Conservation (phyloP, 202 grass and related monocot genomes). For the Bolboschoenoplectus hybrid region DNA sequence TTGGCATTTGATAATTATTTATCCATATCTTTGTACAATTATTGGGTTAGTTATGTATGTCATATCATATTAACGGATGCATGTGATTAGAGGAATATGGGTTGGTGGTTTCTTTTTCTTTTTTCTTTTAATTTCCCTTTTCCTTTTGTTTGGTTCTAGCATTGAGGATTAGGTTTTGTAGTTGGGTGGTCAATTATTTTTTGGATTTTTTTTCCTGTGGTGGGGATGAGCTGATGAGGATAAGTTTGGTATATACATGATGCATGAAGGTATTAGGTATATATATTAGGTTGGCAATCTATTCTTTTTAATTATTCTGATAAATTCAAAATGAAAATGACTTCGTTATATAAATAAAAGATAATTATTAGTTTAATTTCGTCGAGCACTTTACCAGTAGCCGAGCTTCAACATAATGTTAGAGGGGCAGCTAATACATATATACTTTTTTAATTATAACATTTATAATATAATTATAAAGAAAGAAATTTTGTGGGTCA, state of each 20-base stretch:
- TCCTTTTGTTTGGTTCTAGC: not conserved
- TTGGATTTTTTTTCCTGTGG: constrained; percentile 32
- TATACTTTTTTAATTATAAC: too few relatives aligned
- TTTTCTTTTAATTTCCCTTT: not conserved
- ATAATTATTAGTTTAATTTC: not conserved
- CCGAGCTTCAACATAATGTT: too few relatives aligned
- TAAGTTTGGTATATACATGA: not conserved
- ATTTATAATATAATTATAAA: too few relatives aligned
- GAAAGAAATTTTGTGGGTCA: too few relatives aligned
- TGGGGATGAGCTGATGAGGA: not conserved
- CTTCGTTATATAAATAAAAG: constrained; percentile 8
- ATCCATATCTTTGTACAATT: constrained; percentile 17
- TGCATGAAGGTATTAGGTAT: not conserved
- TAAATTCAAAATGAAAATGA: not conserved
- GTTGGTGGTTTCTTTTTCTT: constrained; percentile 6
- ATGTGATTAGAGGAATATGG: constrained; percentile 5
- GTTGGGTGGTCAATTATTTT: constrained; percentile 38
- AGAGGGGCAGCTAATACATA: too few relatives aligned
- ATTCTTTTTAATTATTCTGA: constrained; percentile 5
- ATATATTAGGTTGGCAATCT: constrained; percentile 7
- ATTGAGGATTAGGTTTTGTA: constrained; percentile 36
- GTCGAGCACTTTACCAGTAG: not conserved
- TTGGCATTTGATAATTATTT: not conserved
- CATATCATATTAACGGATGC: not conserved
- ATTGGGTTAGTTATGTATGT: constrained; percentile 34